Percentiles rank a stretch among this genome's conserved stretches.
These are phyloP conservation scores for Globisporangium rhizosaccharum DNA, from an alignment of 352 stramenopile species.

Conservation along the genomic window DNA sequence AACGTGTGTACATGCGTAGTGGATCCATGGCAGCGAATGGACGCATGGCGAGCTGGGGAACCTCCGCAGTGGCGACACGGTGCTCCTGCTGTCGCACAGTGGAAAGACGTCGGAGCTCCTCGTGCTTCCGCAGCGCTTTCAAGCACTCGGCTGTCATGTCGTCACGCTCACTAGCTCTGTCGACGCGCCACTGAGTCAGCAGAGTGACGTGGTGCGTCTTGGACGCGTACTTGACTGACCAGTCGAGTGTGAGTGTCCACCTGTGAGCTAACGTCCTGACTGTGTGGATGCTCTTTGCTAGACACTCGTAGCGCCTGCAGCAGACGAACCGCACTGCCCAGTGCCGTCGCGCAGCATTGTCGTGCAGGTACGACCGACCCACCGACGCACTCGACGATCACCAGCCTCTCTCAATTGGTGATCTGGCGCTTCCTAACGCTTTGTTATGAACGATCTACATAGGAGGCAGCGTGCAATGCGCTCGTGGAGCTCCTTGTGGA, in stretches of 20 bases:
- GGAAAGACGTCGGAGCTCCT: constrained; percentile 60
- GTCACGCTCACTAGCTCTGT: constrained; percentile 47
- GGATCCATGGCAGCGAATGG: constrained; percentile 77
- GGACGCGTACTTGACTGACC: too few species aligned
- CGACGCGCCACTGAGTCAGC: constrained; percentile 25
- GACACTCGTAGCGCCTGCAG: constrained; percentile 36
- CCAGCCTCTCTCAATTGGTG: background rate
- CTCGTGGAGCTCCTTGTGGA: constrained; percentile 60
- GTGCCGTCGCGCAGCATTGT: constrained; percentile 78
- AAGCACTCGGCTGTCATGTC: constrained; percentile 27
- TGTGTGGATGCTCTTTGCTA: constrained; percentile 9
- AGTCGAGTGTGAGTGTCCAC: background rate
- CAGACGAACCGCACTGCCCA: constrained; percentile 41
- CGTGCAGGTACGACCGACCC: constrained; percentile 38
- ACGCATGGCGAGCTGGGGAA: constrained; percentile 74
- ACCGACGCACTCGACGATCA: too few species aligned
- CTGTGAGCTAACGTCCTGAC: background rate
- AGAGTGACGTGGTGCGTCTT: constrained; percentile 31
- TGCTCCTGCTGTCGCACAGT: constrained; percentile 72
- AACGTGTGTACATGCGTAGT: constrained; percentile 24
- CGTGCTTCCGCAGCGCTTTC: constrained; percentile 41
- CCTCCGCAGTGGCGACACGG: constrained; percentile 50
- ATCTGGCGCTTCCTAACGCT: background rate
- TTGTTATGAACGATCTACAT: background rate
- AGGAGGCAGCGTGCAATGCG: constrained; percentile 75